Percentiles rank a stretch among this genome's conserved stretches.
Evolutionary conservation across 31 red algal species (phyloP).

Genomic region (Odonthalia washingtoniensis): DNA sequence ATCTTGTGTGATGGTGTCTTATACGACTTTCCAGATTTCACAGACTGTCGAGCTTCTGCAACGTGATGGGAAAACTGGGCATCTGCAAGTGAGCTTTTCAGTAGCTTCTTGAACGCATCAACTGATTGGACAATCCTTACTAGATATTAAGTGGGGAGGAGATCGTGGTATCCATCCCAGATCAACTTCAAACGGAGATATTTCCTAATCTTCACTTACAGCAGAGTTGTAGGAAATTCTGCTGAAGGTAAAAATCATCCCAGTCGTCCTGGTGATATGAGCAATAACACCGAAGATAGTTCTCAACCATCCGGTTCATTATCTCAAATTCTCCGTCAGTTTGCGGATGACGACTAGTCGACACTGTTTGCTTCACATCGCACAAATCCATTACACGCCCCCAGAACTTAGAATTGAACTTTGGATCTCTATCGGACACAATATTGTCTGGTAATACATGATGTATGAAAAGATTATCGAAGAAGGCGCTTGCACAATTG

Average conservation of each 20-base stretch:
- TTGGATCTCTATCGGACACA: conserved; percentile 19
- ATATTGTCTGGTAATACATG: conserved; percentile 33
- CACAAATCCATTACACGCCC: neutral
- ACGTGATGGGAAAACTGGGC: conserved; percentile 23
- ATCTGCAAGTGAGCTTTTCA: conserved; percentile 12
- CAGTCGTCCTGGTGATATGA: conserved; percentile 18
- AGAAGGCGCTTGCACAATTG: neutral
- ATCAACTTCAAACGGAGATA: conserved; percentile 27
- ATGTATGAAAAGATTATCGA: neutral
- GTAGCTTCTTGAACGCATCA: neutral
- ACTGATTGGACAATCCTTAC: neutral
- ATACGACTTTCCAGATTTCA: neutral
- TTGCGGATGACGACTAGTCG: conserved; percentile 15
- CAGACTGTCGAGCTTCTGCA: neutral
- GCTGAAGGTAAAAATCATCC: conserved; percentile 8
- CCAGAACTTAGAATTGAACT: conserved; percentile 29
- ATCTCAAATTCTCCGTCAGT: conserved; percentile 21
- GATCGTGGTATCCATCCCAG: conserved; percentile 4
- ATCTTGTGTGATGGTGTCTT: neutral
- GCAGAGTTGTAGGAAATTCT: conserved; percentile 34
- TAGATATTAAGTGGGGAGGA: neutral
- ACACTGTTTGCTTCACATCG: neutral
- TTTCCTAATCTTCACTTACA: conserved; percentile 2
- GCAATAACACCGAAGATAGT: conserved; percentile 35
- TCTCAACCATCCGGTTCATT: conserved; percentile 30